These are phyloP conservation scores for Russula foetens DNA, from an alignment of 768 basidiomycete genomes.

Conservation along the genomic window DNA sequence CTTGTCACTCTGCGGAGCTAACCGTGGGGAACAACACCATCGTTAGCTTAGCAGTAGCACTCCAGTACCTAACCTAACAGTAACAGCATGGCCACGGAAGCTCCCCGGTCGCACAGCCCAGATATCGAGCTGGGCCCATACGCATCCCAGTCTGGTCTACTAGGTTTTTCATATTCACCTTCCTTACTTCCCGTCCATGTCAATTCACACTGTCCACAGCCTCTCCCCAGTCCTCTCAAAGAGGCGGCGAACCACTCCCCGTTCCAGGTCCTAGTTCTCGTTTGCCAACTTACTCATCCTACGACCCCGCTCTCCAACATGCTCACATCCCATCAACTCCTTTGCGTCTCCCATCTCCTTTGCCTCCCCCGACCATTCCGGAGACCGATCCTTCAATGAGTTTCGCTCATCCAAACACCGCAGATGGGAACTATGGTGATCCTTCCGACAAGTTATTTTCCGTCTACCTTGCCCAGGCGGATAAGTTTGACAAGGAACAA, in stretches of 20 bases:
- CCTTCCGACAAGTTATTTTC: slow-evolving; percentile 13
- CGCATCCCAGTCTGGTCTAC: background rate
- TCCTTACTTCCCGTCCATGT: background rate
- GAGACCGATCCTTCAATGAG: background rate
- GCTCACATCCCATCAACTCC: background rate
- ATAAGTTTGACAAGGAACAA: slow-evolving; percentile 15
- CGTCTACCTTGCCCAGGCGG: slow-evolving; percentile 13
- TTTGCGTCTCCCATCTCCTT: background rate
- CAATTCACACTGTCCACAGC: background rate
- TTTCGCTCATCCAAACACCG: background rate
- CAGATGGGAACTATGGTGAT: slow-evolving; percentile 8
- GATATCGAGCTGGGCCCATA: slow-evolving; percentile 6
- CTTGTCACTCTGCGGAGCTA: too few species aligned
- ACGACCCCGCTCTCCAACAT: background rate
- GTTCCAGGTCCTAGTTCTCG: background rate
- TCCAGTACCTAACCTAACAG: too few species aligned
- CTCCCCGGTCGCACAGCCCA: slow-evolving; percentile 4
- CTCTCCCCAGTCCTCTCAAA: background rate
- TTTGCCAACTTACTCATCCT: slow-evolving; percentile 8
- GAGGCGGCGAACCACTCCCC: background rate
- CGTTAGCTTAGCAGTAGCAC: too few species aligned
- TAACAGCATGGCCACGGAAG: background rate
- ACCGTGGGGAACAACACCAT: too few species aligned
- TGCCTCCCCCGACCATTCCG: background rate
- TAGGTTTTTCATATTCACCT: background rate